Evolutionary conservation across 2,329 filamentous ascomycete genomes (phyloP), one percentile per base, ranked within the genome.

Genomic region (Aspergillus sp.): DNA sequence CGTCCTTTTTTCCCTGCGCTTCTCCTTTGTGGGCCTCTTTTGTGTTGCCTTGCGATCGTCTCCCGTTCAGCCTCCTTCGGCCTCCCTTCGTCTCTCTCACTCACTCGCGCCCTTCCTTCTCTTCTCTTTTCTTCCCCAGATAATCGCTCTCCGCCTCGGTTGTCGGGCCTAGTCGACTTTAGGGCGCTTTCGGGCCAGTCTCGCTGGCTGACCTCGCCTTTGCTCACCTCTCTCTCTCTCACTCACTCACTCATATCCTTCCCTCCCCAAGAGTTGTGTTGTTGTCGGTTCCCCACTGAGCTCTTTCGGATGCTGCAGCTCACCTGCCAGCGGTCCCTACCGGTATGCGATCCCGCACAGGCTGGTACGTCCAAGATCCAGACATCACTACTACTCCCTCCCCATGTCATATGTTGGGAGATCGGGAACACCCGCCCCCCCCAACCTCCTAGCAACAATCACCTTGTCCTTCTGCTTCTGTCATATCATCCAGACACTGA

Each of bases 311-410:
- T 73, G 71, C 68, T 65, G 65, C 62, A 65, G 63, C 63, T 70
- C 61, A 63, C 62, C 62, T 62, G 64, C 55, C 64, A 38, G 62
- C 62, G 62, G 63, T 67, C 63, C 67, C 62, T 61, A 63, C 66
- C 71, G 73, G 71, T 67, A 78, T 79, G 76, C 76, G 76, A 72
- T 79, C 76, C 64, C 69, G 76, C 69, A 79, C 76, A 68, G 76
- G 76, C 67, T 79, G 76, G 76, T 78, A 66, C 61, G 76, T 74
- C 9, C 25, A 50, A 28, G 17, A 50, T 41, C 49, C 47, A 51
- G 36, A 25, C 25, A 36, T 41, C 32, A 51, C 25, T 28, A 25
- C 25, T 25, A 28, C 19, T 15, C 43, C 45, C 19, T 28, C 36
- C 25, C 23, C 39, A 15, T 15, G 17, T 28, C 41, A 32, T 17